Percentiles rank a stretch among this genome's conserved stretches.
These are phyloP conservation scores for Kwoniella sp. DNA, from an alignment of 768 basidiomycete species.

Conservation along the genomic window DNA sequence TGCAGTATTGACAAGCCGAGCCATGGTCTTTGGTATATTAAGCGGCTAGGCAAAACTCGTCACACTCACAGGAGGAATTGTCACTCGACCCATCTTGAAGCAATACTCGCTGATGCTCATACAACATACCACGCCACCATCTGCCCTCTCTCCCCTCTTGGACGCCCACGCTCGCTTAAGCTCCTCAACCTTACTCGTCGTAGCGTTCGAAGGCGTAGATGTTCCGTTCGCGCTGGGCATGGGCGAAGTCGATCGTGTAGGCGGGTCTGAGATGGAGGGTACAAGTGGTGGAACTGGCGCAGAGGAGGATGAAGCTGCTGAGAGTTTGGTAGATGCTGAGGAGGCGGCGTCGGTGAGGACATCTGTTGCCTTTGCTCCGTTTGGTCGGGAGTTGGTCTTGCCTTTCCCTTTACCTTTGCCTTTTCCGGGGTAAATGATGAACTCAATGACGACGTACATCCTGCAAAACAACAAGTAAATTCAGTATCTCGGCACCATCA, in stretches of 20 bases:
- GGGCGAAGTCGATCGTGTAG: conserved; percentile 19
- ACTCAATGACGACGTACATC: conserved; percentile 53
- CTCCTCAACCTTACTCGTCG: conserved; percentile 20
- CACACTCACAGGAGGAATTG: conserved; percentile 47
- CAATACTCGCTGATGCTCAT: conserved; percentile 42
- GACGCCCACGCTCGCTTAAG: conserved; percentile 27
- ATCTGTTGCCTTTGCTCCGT: background rate
- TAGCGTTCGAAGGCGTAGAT: conserved; percentile 19
- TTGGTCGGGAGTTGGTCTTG: no score
- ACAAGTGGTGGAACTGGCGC: conserved; percentile 2
- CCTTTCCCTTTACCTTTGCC: conserved; percentile 17
- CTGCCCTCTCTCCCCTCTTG: conserved; percentile 26
- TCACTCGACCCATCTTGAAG: conserved; percentile 51
- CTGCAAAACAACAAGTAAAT: conserved; percentile 12
- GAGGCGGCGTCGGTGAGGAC: background rate
- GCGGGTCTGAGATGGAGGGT: conserved; percentile 20
- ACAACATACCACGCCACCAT: conserved; percentile 49
- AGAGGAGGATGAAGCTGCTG: conserved; percentile 5
- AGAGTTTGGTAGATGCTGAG: conserved; percentile 4
- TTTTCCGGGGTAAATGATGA: conserved; percentile 53
- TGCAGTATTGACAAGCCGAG: no score
- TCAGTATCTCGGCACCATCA: no score
- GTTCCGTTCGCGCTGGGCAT: conserved; percentile 17
- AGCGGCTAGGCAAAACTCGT: no score
- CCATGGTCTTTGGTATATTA: no score